Percentiles rank a stretch among this genome's conserved stretches.
phyloP scores from a whole-genome alignment of 139 green algal species.

The Eudorina sp. region DNA sequence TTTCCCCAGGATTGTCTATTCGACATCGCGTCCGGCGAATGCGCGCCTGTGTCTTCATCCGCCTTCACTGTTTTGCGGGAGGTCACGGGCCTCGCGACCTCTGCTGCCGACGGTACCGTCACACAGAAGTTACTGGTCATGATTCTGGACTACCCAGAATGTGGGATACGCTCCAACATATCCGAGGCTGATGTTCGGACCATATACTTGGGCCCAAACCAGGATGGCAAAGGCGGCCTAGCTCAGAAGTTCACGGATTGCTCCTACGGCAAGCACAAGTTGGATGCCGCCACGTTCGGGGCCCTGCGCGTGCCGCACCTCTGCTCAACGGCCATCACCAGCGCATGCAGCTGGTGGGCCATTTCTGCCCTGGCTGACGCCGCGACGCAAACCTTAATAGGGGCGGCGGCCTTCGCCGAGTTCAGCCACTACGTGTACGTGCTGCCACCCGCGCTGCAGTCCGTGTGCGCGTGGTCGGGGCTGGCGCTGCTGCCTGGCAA shows the following conservation, averaged over 20 bases:
- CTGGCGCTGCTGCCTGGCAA: constrained; percentile 22
- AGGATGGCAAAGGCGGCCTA: neutral
- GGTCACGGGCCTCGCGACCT: too few relatives aligned
- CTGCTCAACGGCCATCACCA: neutral
- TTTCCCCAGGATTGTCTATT: too few relatives aligned
- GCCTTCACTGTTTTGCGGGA: too few relatives aligned
- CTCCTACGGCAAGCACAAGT: neutral
- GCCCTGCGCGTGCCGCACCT: neutral
- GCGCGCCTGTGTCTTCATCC: too few relatives aligned
- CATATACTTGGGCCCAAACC: neutral
- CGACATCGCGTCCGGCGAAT: too few relatives aligned
- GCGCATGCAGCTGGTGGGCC: neutral
- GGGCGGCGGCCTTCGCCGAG: neutral
- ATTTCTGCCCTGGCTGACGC: neutral
- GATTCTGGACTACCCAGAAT: neutral
- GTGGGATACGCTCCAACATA: neutral
- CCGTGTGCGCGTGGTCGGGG: neutral
- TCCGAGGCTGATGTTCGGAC: neutral
- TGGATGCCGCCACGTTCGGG: neutral
- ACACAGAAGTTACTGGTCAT: neutral
- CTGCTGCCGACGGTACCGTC: neutral
- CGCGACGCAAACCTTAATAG: neutral
- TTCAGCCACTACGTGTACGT: constrained; percentile 10
- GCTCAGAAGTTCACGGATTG: neutral
- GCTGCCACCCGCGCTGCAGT: neutral